Evolutionary conservation across 768 basidiomycete species (phyloP).

Genomic region (Tricholoma flavovirens): DNA sequence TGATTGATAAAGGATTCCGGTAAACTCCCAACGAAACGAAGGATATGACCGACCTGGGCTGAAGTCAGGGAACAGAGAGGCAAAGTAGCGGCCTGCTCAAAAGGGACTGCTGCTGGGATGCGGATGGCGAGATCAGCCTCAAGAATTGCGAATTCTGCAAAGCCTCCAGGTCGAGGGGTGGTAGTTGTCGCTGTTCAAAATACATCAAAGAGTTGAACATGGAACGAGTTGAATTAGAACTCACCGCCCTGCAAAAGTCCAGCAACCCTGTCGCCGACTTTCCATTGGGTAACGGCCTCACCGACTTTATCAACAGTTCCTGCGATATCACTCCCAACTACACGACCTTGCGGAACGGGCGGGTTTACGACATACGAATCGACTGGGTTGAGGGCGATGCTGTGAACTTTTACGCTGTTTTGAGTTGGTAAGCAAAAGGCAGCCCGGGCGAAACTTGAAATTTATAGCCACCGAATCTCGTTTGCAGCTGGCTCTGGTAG

Average conservation of each 20-base stretch:
- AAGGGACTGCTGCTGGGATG: slow-evolving; percentile 21
- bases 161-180: slow-evolving; percentile 27
- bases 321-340: slow-evolving; percentile 9
- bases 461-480: slow-evolving; percentile 23
- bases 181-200: slow-evolving; percentile 23
- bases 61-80: slow-evolving; percentile 29
- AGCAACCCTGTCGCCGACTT: slow-evolving; percentile 28
- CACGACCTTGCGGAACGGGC: not conserved
- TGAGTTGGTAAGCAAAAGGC: not conserved
- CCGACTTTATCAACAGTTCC: slow-evolving; percentile 28
- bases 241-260: slow-evolving; percentile 13
- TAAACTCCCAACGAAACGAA: not conserved
- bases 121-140: slow-evolving; percentile 27
- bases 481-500: slow-evolving; percentile 21
- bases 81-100: slow-evolving; percentile 28
- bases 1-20: not conserved
- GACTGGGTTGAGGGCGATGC: not conserved
- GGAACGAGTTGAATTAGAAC: not conserved
- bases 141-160: slow-evolving; percentile 29
- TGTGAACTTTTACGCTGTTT: not conserved
- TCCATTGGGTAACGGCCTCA: slow-evolving; percentile 21
- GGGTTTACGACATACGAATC: not conserved
- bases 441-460: too few species aligned
- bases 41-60: slow-evolving; percentile 21
- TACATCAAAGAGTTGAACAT: not conserved